phyloP scores from a whole-genome alignment of 2,329 filamentous ascomycete species.

The Calonectria leucothoes region DNA sequence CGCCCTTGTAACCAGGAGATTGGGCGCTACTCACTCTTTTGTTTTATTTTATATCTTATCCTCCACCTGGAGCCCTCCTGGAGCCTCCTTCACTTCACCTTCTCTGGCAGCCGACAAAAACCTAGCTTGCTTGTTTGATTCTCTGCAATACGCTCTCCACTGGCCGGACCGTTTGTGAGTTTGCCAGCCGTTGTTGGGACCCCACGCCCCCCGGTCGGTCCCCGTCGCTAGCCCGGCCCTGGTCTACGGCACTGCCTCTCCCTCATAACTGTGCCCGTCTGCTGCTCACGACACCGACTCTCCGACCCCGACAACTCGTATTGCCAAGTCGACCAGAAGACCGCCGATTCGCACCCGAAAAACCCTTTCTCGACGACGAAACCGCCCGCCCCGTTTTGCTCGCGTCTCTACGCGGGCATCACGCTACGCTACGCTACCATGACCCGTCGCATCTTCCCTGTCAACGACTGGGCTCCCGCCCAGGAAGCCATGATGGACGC shows the following conservation, averaged over 20 bases:
- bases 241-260: slow-evolving; percentile 16
- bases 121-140: not conserved
- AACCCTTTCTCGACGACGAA: not conserved
- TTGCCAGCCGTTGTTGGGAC: slow-evolving; percentile 5
- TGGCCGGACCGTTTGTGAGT: not conserved
- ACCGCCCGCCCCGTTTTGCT: not conserved
- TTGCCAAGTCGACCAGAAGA: not conserved
- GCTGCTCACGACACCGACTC: not conserved
- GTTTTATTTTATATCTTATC: too few relatives aligned
- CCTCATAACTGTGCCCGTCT: slow-evolving; percentile 7
- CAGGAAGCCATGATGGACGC: slow-evolving; percentile 54
- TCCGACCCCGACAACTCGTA: slow-evolving; percentile 4
- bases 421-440: slow-evolving; percentile 35
- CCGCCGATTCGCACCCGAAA: not conserved
- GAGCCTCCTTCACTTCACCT: not conserved
- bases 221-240: not conserved
- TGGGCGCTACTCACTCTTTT: not conserved
- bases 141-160: not conserved
- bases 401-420: slow-evolving; percentile 18
- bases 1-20: not conserved
- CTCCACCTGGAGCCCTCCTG: not conserved
- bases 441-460: slow-evolving; percentile 52
- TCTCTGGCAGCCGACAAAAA: not conserved
- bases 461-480: slow-evolving; percentile 55
- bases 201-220: slow-evolving; percentile 3